Evolutionary conservation across 2,329 filamentous ascomycete species (phyloP).

Genomic region (Phaeoacremonium minimum): DNA sequence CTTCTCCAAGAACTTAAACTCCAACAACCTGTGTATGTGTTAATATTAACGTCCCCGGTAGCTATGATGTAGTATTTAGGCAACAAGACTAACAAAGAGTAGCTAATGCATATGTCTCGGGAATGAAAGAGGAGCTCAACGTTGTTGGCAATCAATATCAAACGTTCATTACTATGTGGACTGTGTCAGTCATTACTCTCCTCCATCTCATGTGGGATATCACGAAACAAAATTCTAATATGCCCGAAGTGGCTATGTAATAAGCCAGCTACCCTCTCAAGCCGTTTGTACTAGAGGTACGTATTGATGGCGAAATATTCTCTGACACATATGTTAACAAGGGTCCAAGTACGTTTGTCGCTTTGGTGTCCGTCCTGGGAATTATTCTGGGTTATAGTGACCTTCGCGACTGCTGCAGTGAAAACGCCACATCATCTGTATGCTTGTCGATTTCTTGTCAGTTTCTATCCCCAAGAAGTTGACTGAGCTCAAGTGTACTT

Average conservation of each 20-base stretch:
- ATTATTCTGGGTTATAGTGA: constrained; percentile 11
- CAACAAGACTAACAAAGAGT: constrained; percentile 2
- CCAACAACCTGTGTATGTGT: constrained; percentile 9
- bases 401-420: constrained; percentile 10
- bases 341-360: constrained; percentile 8
- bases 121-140: constrained; percentile 13
- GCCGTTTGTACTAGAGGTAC: constrained; percentile 10
- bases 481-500: not conserved
- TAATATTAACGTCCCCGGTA: not conserved
- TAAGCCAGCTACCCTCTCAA: constrained; percentile 11
- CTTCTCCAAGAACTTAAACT: constrained; percentile 18
- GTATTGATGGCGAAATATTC: not conserved
- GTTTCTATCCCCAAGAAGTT: not conserved
- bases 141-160: constrained; percentile 12
- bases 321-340: not conserved
- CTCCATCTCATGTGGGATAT: not conserved
- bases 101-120: constrained; percentile 12
- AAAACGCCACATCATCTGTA: constrained; percentile 9
- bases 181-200: constrained; percentile 6
- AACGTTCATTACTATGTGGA: constrained; percentile 12
- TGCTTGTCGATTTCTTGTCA: constrained; percentile 9
- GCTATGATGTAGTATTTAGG: not conserved
- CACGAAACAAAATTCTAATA: not conserved
- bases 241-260: constrained; percentile 9
- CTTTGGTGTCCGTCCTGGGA: constrained; percentile 12